Conservation (phyloP, 1,284 basidiomycete genomes). For the Cystobasidiaceae sp. region DNA sequence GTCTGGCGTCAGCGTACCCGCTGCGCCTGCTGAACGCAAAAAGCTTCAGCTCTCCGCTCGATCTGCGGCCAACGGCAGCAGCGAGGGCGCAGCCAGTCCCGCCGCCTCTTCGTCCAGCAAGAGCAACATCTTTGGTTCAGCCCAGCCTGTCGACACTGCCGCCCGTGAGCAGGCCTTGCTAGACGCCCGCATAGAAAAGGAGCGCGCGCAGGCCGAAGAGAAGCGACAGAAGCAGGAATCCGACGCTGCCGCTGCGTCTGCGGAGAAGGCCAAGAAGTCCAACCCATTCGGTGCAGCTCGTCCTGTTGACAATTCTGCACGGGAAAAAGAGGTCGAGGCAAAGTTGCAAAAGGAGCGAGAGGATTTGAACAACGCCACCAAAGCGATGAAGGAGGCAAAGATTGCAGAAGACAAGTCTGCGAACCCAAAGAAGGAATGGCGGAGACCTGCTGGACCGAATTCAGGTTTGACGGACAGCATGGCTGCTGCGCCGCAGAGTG, state of each 20-base stretch:
- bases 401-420: constrained; percentile 27
- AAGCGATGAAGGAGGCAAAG: constrained; percentile 13
- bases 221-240: constrained; percentile 11
- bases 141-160: constrained; percentile 81
- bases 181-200: constrained; percentile 53
- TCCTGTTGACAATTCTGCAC: constrained; percentile 19
- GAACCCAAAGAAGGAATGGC: constrained; percentile 26
- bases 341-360: constrained; percentile 22
- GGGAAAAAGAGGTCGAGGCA: constrained; percentile 29
- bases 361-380: constrained; percentile 3
- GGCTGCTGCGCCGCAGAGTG: constrained; percentile 11
- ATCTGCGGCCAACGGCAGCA: constrained; percentile 50
- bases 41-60: constrained; percentile 79
- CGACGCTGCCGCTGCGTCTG: constrained; percentile 34
- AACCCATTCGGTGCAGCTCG: constrained; percentile 30
- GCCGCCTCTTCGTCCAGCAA: constrained; percentile 62
- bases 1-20: constrained; percentile 60
- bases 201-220: constrained; percentile 57
- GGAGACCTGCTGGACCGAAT: constrained; percentile 16
- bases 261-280: constrained; percentile 31
- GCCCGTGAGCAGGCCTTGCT: constrained; percentile 61
- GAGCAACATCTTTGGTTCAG: constrained; percentile 74
- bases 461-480: constrained; percentile 11
- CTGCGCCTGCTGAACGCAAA: constrained; percentile 67
- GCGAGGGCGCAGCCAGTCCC: constrained; percentile 59